Evolutionary conservation across 1,284 basidiomycete genomes (phyloP).

Genomic region (Boletus calvinii): DNA sequence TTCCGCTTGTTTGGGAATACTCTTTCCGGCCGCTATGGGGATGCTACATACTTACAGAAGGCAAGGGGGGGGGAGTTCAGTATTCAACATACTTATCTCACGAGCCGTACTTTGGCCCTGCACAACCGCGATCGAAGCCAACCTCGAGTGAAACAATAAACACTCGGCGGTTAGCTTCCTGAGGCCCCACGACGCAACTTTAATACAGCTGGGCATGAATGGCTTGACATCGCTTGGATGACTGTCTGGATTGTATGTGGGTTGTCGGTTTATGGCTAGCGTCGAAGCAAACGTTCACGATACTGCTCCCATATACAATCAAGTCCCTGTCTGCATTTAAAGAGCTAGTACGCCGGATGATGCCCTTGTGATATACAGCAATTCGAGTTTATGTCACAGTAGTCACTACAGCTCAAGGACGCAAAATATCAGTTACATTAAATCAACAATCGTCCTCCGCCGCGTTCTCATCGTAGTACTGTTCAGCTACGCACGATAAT

Average conservation of each 20-base stretch:
- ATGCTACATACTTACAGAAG: too few species aligned
- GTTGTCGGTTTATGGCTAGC: not conserved
- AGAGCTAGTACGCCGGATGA: too few species aligned
- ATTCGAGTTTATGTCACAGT: not conserved
- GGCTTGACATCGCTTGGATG: too few species aligned
- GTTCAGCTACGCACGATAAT: conserved; percentile 11
- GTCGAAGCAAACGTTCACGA: too few species aligned
- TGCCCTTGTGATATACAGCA: conserved; percentile 11
- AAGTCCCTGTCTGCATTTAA: too few species aligned
- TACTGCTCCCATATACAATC: too few species aligned
- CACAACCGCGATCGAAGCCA: not conserved
- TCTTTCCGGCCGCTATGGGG: too few species aligned
- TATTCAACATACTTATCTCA: too few species aligned
- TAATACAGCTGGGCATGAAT: not conserved
- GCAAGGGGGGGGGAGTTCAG: too few species aligned
- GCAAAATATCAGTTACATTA: not conserved
- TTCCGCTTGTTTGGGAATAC: too few species aligned
- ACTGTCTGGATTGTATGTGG: too few species aligned
- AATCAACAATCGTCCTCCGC: conserved; percentile 1
- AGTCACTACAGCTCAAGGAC: not conserved
- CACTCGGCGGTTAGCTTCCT: not conserved
- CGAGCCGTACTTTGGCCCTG: too few species aligned
- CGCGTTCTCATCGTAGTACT: not conserved
- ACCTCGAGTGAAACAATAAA: not conserved
- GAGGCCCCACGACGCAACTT: not conserved